These are phyloP conservation scores for Lentinula sp. DNA, from an alignment of 768 basidiomycete genomes.

Conservation along the genomic window DNA sequence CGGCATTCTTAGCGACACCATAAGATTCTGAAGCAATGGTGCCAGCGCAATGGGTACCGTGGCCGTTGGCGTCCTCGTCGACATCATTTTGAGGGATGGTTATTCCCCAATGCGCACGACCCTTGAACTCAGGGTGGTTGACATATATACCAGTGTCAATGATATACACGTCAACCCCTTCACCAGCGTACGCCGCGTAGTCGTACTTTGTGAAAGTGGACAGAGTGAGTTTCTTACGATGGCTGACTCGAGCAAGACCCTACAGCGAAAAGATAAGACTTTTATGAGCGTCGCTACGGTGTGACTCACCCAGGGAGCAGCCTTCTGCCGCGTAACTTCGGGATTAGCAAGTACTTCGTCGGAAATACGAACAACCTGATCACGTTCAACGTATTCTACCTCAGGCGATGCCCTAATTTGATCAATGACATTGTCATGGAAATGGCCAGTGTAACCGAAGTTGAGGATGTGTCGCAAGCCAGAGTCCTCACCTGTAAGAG, in stretches of 20 bases:
- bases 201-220: constrained; percentile 81
- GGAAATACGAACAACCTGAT: constrained; percentile 84
- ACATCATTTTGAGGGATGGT: constrained; percentile 81
- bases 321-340: constrained; percentile 37
- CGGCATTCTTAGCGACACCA: constrained; percentile 93
- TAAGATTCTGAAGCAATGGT: constrained; percentile 92
- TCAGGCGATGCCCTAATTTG: constrained; percentile 79
- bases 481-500: constrained; percentile 40
- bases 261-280: constrained; percentile 21
- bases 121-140: constrained; percentile 79
- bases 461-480: constrained; percentile 76
- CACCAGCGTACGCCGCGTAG: constrained; percentile 67
- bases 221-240: constrained; percentile 69
- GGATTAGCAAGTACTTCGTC: constrained; percentile 25
- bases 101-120: constrained; percentile 89
- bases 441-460: constrained; percentile 77
- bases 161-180: constrained; percentile 90
- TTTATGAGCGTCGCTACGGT: background rate
- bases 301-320: constrained; percentile 80
- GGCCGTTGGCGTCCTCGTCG: constrained; percentile 92
- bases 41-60: constrained; percentile 92
- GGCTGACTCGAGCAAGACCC: constrained; percentile 95
- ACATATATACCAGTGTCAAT: constrained; percentile 90
- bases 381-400: constrained; percentile 88
- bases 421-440: constrained; percentile 64